A percentile compares a stretch with the other conserved stretches of the same genome.
phyloP scores from a whole-genome alignment of 1,139 yeast species.

The Zygoascus meyerae region DNA sequence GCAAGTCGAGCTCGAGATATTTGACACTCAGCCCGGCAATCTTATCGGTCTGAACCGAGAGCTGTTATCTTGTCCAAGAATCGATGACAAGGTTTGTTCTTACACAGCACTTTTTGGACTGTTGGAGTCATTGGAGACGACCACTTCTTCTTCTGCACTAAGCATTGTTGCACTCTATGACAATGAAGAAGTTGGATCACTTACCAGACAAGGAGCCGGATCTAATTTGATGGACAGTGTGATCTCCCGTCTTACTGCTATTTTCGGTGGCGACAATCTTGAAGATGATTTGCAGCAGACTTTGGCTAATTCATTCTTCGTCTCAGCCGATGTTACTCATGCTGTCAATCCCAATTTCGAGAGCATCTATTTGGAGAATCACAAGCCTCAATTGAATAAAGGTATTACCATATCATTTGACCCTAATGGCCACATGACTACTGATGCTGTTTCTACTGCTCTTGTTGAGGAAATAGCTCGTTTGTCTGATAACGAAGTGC shows the following conservation, averaged over 20 bases:
- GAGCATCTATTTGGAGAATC: conserved; percentile 58
- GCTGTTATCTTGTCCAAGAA: conserved; percentile 82
- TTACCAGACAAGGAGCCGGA: conserved; percentile 91
- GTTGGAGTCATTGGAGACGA: conserved; percentile 38
- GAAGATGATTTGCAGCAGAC: conserved; percentile 32
- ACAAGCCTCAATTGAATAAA: conserved; percentile 70
- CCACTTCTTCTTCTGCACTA: conserved; percentile 50
- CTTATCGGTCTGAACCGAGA: conserved; percentile 88
- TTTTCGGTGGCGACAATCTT: conserved; percentile 50
- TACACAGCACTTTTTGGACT: conserved; percentile 72
- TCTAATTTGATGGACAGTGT: conserved; percentile 79
- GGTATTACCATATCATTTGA: conserved; percentile 70
- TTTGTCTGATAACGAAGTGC: conserved; percentile 55
- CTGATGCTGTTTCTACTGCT: conserved; percentile 66
- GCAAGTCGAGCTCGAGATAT: conserved; percentile 80
- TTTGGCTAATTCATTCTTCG: conserved; percentile 64
- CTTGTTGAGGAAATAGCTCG: conserved; percentile 61
- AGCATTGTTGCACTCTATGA: conserved; percentile 77
- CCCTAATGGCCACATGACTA: conserved; percentile 75
- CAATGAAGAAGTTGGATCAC: conserved; percentile 90
- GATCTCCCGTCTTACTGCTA: conserved; percentile 57
- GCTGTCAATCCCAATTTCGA: conserved; percentile 90
- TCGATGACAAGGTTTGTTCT: conserved; percentile 89
- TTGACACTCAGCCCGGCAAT: conserved; percentile 75
- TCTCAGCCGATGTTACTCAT: conserved; percentile 93